These are phyloP conservation scores for Rubus parviflorus DNA, from an alignment of 306 rosid genomes.

Conservation along the genomic window DNA sequence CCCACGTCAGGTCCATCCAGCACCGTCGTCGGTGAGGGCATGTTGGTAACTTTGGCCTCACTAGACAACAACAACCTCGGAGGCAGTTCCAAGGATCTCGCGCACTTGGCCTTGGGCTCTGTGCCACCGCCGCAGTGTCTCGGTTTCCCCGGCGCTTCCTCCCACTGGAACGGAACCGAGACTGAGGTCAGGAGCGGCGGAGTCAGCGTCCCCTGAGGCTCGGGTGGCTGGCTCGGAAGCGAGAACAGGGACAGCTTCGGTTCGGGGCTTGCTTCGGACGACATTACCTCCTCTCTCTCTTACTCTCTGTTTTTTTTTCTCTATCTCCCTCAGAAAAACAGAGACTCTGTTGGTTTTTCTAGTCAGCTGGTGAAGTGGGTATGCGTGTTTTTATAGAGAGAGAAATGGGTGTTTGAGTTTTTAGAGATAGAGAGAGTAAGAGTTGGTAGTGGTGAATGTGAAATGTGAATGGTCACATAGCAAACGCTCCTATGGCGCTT, in stretches of 20 bases:
- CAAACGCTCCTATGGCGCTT: conserved; percentile 70
- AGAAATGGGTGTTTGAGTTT: conserved; percentile 2
- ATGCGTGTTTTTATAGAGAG: conserved; percentile 27
- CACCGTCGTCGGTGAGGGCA: conserved; percentile 67
- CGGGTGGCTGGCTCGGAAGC: conserved; percentile 34
- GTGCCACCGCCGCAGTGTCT: conserved; percentile 26
- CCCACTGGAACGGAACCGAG: conserved; percentile 89
- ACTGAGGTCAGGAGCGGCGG: conserved; percentile 51
- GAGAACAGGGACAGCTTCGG: conserved; percentile 50
- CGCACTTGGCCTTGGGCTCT: conserved; percentile 29
- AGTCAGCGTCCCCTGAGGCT: conserved; percentile 33
- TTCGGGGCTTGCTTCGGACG: conserved; percentile 27
- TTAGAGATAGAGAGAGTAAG: conserved; percentile 25
- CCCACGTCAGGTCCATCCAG: conserved; percentile 71
- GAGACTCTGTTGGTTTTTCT: neutral
- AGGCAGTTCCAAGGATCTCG: conserved; percentile 69
- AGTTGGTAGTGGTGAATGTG: conserved; percentile 33
- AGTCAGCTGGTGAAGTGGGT: conserved; percentile 30
- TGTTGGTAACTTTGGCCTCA: conserved; percentile 38
- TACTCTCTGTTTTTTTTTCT: neutral
- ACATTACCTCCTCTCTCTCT: neutral
- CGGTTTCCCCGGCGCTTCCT: conserved; percentile 94
- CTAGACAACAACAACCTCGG: conserved; percentile 54
- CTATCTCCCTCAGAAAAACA: neutral
- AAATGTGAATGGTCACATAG: conserved; percentile 36